phyloP scores from a whole-genome alignment of 352 stramenopile species.

The Lagenidium sp. region DNA sequence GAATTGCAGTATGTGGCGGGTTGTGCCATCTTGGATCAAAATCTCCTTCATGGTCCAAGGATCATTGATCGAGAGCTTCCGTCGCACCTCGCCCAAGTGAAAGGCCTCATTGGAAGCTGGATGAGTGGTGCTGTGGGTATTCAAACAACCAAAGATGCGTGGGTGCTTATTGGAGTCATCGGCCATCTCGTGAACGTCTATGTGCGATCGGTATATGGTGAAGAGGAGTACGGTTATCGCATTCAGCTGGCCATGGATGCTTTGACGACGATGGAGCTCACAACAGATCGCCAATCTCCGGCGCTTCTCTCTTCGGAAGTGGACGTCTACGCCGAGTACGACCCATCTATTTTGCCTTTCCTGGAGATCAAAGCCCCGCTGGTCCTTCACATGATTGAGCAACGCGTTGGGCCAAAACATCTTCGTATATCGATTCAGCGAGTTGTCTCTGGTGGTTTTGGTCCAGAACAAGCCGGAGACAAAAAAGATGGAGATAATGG shows the following conservation, averaged over 20 bases:
- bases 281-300: conserved; percentile 46
- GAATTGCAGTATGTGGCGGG: conserved; percentile 62
- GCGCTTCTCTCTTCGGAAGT: conserved; percentile 66
- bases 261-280: conserved; percentile 78
- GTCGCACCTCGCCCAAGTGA: conserved; percentile 76
- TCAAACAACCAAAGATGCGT: conserved; percentile 79
- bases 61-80: conserved; percentile 79
- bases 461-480: conserved; percentile 2
- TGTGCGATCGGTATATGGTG: conserved; percentile 64
- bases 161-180: conserved; percentile 75
- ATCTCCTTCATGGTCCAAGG: conserved; percentile 54
- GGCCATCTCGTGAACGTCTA: conserved; percentile 79
- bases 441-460: conserved; percentile 37
- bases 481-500: conserved; percentile 22
- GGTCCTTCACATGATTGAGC: conserved; percentile 85
- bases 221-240: conserved; percentile 81
- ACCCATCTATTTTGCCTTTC: conserved; percentile 57
- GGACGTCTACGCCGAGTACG: conserved; percentile 79
- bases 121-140: conserved; percentile 71
- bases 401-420: conserved; percentile 66
- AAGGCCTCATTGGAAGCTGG: conserved; percentile 70
- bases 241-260: conserved; percentile 83
- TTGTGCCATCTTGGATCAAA: conserved; percentile 67
- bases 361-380: conserved; percentile 76
- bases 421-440: conserved; percentile 70